These are phyloP conservation scores for Pleodorina starrii DNA, from an alignment of 139 green algal species.

Conservation along the genomic window DNA sequence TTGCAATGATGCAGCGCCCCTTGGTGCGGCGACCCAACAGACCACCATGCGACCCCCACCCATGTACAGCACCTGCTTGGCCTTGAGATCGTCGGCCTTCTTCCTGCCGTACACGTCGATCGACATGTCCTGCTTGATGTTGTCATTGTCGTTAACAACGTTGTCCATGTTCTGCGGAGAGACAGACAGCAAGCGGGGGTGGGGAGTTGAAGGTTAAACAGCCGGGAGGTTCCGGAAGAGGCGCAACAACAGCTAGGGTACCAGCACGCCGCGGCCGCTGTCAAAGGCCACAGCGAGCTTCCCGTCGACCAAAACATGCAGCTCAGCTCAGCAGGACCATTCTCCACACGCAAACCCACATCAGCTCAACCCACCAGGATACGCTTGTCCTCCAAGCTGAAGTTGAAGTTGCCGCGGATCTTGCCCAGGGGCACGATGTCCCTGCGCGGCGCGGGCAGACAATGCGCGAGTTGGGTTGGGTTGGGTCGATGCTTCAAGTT, in stretches of 20 bases:
- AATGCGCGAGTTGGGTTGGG: neutral
- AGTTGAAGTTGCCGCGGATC: constrained; percentile 88
- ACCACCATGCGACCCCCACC: too few relatives aligned
- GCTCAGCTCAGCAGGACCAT: too few relatives aligned
- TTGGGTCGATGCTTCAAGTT: too few relatives aligned
- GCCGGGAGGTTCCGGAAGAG: too few relatives aligned
- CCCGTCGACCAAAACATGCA: too few relatives aligned
- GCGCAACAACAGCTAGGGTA: too few relatives aligned
- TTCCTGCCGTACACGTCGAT: constrained; percentile 95
- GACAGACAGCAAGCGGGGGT: neutral
- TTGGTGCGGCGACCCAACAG: too few relatives aligned
- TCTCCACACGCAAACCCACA: too few relatives aligned
- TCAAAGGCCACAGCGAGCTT: too few relatives aligned
- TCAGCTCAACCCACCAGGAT: constrained; percentile 92
- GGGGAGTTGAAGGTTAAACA: too few relatives aligned
- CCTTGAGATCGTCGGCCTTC: constrained; percentile 59
- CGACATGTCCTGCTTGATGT: constrained; percentile 95
- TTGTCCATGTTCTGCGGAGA: constrained; percentile 76
- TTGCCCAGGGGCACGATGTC: constrained; percentile 88
- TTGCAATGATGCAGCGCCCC: too few relatives aligned
- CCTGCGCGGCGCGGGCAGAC: constrained; percentile 64
- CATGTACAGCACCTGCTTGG: constrained; percentile 49
- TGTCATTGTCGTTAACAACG: constrained; percentile 90
- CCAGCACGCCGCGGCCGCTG: too few relatives aligned
- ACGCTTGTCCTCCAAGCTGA: constrained; percentile 86